phyloP scores from a whole-genome alignment of 108 stramenopile genomes.

The Discostella pseudostelligera region DNA sequence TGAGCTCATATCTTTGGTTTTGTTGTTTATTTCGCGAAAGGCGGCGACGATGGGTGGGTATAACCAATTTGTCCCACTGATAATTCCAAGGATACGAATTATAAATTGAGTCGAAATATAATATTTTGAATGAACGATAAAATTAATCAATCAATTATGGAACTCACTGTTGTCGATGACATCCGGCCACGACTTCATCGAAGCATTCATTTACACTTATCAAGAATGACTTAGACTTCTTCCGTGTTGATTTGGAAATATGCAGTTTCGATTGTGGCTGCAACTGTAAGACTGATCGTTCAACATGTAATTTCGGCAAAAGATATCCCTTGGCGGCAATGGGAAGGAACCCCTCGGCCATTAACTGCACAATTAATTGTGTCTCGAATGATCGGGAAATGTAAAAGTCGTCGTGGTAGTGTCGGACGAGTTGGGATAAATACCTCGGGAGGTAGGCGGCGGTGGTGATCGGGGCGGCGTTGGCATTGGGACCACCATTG shows the following conservation, averaged over 20 bases:
- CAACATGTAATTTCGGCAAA: conserved; percentile 80
- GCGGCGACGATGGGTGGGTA: conserved; percentile 73
- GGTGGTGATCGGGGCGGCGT: too few species aligned
- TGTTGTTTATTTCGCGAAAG: conserved; percentile 49
- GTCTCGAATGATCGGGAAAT: conserved; percentile 60
- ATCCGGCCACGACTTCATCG: conserved; percentile 68
- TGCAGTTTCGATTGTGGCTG: conserved; percentile 47
- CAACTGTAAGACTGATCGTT: conserved; percentile 66
- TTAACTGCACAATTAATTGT: conserved; percentile 68
- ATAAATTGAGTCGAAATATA: too few species aligned
- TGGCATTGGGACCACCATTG: too few species aligned
- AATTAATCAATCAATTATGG: not conserved
- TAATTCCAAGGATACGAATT: too few species aligned
- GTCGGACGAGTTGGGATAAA: conserved; percentile 46
- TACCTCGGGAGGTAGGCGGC: conserved; percentile 49
- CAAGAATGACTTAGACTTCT: conserved; percentile 61
- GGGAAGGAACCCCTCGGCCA: conserved; percentile 85
- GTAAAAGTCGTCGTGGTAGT: conserved; percentile 77
- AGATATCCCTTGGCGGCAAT: conserved; percentile 64
- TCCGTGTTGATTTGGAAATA: conserved; percentile 68
- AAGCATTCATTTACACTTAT: conserved; percentile 73
- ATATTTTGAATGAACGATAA: too few species aligned
- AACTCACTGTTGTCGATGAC: conserved; percentile 69
- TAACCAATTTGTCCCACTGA: conserved; percentile 64
- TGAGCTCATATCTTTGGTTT: conserved; percentile 10